Evolutionary conservation across 1,284 basidiomycete species (phyloP), one percentile per base, ranked within the genome.

Genomic region (Trametes sp.): DNA sequence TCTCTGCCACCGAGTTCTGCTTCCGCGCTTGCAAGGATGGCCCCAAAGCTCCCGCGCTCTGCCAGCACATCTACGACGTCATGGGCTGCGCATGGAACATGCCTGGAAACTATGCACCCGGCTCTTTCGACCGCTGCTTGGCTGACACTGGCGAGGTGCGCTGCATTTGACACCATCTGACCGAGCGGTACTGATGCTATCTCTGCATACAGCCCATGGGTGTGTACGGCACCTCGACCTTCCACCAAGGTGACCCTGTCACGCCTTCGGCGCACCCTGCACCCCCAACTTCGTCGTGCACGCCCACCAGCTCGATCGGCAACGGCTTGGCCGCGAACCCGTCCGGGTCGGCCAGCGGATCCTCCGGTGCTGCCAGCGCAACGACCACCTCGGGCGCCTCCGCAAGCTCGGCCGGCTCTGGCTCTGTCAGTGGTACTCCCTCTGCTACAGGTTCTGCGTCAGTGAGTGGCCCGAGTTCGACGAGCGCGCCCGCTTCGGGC

Each of bases 21-120:
- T 84, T 94, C 79, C 83, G 91, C 61, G 90, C 84, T 7, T 94
- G 92, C 75, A 86, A 83, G 59, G 81, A 82, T 46, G 88, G 85
- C 19, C 79, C 82, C 1, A 77, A 78, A 33, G 87, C 90, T 9
- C 81, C 87, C 0, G 76, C 75, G 0, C 80, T 85, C 70, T 94
- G 92, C 73, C 76, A 91, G 61, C 83, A 89, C 69, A 87, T 90
- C 66, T 87, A 88, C 75, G 88, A 90, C 66, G 77, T 81, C 42
- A 82, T 88, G 77, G 87, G 88, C 23, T 90, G 88, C 70, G 71
- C 57, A 4, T 91, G 86, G 84, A 89, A 90, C 72, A 89, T 90
- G 81, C 89, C 88, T 6, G 90, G 80, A 21, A 84, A 84, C 71
- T 89, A 90, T 69, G 74, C 75, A 41, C 51, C 80, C 14, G 87